These are phyloP conservation scores for Ceratonia siliqua DNA, from an alignment of 306 rosid genomes.

Conservation along the genomic window DNA sequence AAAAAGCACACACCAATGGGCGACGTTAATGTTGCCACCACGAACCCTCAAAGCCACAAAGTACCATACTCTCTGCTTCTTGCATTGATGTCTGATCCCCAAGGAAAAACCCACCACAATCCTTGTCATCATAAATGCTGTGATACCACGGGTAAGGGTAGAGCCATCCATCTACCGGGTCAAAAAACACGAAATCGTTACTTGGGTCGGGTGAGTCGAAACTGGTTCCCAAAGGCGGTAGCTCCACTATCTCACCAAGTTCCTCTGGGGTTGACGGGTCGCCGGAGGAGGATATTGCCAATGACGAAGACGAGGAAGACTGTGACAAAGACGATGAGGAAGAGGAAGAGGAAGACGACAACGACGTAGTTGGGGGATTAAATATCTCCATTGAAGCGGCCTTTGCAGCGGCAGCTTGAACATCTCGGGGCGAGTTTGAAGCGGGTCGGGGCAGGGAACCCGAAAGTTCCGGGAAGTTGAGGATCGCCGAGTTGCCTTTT, in stretches of 20 bases:
- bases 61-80: conserved; percentile 42
- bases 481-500: conserved; percentile 84
- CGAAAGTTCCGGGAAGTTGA: conserved; percentile 86
- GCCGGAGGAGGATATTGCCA: conserved; percentile 10
- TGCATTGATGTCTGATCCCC: conserved; percentile 43
- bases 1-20: background rate
- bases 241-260: conserved; percentile 76
- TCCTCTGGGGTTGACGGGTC: conserved; percentile 59
- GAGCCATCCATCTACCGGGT: conserved; percentile 52
- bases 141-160: conserved; percentile 52
- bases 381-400: conserved; percentile 76
- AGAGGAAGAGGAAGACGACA: background rate
- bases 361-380: background rate
- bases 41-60: conserved; percentile 39
- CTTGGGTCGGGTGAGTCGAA: conserved; percentile 46
- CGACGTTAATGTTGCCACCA: conserved; percentile 39
- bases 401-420: conserved; percentile 83
- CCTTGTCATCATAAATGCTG: conserved; percentile 41
- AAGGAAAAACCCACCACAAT: conserved; percentile 28
- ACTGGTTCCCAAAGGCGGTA: conserved; percentile 52
- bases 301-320: conserved; percentile 2
- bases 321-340: conserved; percentile 13
- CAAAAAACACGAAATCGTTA: conserved; percentile 53
- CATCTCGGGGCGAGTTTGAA: conserved; percentile 77
- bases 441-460: conserved; percentile 70